A percentile compares a stretch with the other conserved stretches of the same genome.
phyloP scores from a whole-genome alignment of 345 rosid species.

The Acer saccharum region DNA sequence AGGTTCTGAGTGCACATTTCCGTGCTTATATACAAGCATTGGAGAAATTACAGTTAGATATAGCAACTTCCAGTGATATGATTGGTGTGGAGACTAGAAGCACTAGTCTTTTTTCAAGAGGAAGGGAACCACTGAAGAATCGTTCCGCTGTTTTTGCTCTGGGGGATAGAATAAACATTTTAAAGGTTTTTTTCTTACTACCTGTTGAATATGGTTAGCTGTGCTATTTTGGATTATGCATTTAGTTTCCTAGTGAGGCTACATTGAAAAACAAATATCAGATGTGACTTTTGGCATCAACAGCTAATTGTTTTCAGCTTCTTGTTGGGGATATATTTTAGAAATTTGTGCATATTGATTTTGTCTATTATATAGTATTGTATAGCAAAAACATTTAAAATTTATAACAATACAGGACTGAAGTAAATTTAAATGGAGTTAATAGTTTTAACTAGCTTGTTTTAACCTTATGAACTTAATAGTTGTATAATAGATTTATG shows the following conservation, averaged over 20 bases:
- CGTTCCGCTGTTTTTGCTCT: constrained; percentile 93
- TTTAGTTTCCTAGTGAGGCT: background rate
- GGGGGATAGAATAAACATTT: constrained; percentile 87
- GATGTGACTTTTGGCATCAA: constrained; percentile 11
- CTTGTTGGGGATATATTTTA: constrained; percentile 12
- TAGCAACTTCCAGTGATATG: constrained; percentile 87
- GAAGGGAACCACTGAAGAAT: constrained; percentile 88
- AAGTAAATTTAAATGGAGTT: background rate
- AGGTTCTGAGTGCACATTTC: constrained; percentile 98
- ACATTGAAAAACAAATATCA: background rate
- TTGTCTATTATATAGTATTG: background rate
- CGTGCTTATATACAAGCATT: constrained; percentile 96
- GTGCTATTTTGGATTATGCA: background rate
- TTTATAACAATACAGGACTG: background rate
- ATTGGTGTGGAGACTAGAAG: constrained; percentile 97
- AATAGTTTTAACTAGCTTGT: background rate
- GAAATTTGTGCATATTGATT: background rate
- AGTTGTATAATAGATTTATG: background rate
- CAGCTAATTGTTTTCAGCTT: background rate
- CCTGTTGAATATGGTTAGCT: constrained; percentile 1
- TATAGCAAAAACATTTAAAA: background rate
- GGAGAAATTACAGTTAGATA: constrained; percentile 95
- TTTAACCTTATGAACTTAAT: background rate
- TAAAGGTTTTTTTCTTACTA: constrained; percentile 57
- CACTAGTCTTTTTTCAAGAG: constrained; percentile 76